Evolutionary conservation across 768 basidiomycete species (phyloP), one percentile per base, ranked within the genome.

Genomic region (Cystofilobasidium ferigula): DNA sequence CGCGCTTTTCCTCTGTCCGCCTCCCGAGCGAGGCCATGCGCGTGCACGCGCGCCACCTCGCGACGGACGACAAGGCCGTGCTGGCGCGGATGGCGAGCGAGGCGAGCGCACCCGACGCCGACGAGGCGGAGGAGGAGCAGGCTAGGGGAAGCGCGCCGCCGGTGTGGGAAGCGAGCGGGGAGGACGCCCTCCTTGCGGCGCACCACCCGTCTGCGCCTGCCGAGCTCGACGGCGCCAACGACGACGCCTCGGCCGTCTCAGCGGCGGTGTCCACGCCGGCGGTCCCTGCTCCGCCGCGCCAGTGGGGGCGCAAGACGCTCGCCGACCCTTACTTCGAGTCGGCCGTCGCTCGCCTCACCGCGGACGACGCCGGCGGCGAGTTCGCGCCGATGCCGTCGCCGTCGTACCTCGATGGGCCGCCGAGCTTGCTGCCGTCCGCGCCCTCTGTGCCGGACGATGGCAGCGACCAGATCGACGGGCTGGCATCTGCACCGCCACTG

Each of bases 11-110:
- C 13, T 32, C 28, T 26, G 4, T 14, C 30, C 28, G 16, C 14
- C 5, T 10, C 28, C 3, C 30, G 14, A 54, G 18, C 13, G 7
- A 16, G 13, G 51, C 7, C 3, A 16, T 54, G 14, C 28, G 28
- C 4, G 2, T 26, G 30, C 51, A 54, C 30, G 58, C 58, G 7
- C 38, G 38, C 7, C 58, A 60, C 43, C 38, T 60, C 26, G 58
- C 58, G 26, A 60, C 58, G 5, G 58, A 60, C 38, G 58, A 60
- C 36, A 60, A 60, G 36, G 58, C 38, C 7, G 58, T 60, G 5
- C 43, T 60, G 40, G 58, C 58, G 1, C 38, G 58, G 13, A 30
- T 60, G 34, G 58, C 58, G 24, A 10, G 13, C 35, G 38, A 60
- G 58, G 58, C 38, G 40, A 26, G n/a, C 10, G 58, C 58, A 20